Percentiles rank a stretch among this genome's conserved stretches.
Evolutionary conservation across 352 stramenopile genomes (phyloP).

Genomic region (Globisporangium lucens): DNA sequence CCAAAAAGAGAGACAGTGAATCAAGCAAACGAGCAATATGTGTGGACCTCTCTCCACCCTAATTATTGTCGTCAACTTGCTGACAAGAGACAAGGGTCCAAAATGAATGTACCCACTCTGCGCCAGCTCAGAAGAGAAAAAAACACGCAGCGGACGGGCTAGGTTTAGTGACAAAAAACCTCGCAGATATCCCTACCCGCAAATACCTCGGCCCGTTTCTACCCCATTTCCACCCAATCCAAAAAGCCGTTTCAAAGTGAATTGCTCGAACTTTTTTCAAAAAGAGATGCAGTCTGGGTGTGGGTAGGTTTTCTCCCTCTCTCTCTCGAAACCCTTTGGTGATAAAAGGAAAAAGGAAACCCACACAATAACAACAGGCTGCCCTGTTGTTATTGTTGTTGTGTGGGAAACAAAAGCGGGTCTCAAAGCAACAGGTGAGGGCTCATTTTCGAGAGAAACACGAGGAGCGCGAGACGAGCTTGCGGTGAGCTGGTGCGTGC

Average conservation of each 20-base stretch:
- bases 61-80: background rate
- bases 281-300: no score
- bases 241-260: background rate
- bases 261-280: background rate
- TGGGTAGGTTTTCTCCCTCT: no score
- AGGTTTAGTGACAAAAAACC: background rate
- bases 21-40: background rate
- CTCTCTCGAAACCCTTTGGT: no score
- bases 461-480: constrained; percentile 4
- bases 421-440: constrained; percentile 2
- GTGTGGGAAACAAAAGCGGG: no score
- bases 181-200: background rate
- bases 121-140: background rate
- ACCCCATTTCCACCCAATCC: background rate
- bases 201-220: background rate
- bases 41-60: background rate
- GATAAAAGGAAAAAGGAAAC: background rate
- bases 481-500: background rate
- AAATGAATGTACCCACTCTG: constrained; percentile 10
- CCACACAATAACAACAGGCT: background rate
- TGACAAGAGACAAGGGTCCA: background rate
- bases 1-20: background rate
- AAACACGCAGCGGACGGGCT: background rate
- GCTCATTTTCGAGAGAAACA: constrained; percentile 9
- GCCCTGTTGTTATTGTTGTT: background rate